Base-by-base conservation (phyloP, 208 protist species). In the Strigomonas galati region DNA sequence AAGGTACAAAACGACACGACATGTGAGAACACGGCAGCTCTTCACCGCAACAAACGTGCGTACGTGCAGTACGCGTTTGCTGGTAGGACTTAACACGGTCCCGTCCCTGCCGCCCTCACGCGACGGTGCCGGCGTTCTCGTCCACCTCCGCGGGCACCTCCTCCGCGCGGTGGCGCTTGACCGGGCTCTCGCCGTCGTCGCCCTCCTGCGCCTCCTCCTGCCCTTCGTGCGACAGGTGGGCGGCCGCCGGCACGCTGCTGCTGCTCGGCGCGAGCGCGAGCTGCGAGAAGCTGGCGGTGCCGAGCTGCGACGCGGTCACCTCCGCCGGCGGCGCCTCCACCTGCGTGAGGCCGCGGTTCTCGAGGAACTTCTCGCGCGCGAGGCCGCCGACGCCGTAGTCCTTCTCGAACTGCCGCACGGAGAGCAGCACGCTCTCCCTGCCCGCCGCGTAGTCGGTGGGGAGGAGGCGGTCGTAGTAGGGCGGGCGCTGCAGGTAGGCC, bases 381-480 rank as follows among this genome's bases (percentile, higher is more conserved):
- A 94, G 52, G n/a, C 89, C 89, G 27, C 82, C 84, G 3, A 79
- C 72, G 53, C 75, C 84, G 74, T 94, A 94, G 69, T 94, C 89
- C 49, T 78, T 60, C 43, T 75, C 79, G 30, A 94, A 84, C 57
- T 85, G 84, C 0, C 76, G 68, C 26, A 89, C 79, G 3, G 88
- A 65, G 15, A 54, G 56, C 15, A 92, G 43, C 27, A 94, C 79
- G 26, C 79, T 81, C 26, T 79, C 71, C 43, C 79, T 73, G 32
- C 85, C 89, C 9, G 72, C 74, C 17, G 58, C 43, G 62, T 83
- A 85, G 58, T 89, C 78, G 35, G 83, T 82, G 2, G 85, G 85
- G 32, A 94, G 80, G 21, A 81, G 77, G 58, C 82, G 76, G 24
- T 94, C 85, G 66, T 91, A 92, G 62, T 79, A 63, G 58, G 82